Percentiles rank a stretch among this genome's conserved stretches.
These are phyloP conservation scores for Fragaria ananassa DNA, from an alignment of 306 rosid species.

Conservation along the genomic window DNA sequence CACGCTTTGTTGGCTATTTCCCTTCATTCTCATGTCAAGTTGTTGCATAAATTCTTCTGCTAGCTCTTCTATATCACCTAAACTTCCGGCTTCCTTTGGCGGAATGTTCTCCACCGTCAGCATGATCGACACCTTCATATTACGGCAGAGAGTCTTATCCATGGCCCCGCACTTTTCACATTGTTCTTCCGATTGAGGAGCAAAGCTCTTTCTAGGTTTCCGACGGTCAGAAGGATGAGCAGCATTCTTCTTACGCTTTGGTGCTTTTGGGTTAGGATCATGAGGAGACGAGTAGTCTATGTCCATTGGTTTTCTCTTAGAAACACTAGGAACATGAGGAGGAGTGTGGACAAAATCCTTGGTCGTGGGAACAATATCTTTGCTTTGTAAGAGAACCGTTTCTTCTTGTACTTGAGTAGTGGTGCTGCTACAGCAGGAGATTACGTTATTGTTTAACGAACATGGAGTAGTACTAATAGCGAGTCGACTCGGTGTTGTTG, in stretches of 20 bases:
- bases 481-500: background rate
- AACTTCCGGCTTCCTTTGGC: background rate
- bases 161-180: background rate
- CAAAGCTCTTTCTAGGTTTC: background rate
- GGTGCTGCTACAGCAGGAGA: background rate
- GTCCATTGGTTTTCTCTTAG: background rate
- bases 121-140: background rate
- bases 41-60: background rate
- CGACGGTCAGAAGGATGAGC: background rate
- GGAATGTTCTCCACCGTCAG: background rate
- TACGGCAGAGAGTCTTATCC: background rate
- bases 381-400: background rate
- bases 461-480: background rate
- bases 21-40: background rate
- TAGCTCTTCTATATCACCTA: constrained; percentile 1
- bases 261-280: background rate
- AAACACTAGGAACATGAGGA: background rate
- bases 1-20: background rate
- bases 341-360: background rate
- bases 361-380: background rate
- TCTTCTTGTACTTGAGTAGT: background rate
- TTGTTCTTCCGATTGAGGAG: background rate
- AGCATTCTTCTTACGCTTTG: background rate
- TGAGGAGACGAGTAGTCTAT: background rate
- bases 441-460: background rate